Conservation (phyloP, 371 early-diverging fungal species). For the Rhizomucor pusillus region DNA sequence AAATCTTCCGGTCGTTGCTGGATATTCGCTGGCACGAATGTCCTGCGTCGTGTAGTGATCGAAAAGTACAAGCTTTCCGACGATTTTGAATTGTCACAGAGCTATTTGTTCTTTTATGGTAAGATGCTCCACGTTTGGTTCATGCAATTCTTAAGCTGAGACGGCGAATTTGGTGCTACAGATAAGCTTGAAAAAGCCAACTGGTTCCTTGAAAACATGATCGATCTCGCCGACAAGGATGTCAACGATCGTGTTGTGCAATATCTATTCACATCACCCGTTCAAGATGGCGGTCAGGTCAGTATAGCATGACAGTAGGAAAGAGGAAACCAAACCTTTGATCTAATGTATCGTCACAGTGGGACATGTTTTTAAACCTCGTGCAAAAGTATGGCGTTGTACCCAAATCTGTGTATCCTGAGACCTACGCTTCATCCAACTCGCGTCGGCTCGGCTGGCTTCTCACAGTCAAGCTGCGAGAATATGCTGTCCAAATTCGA, state of each 20-base stretch:
- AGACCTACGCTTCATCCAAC: slow-evolving; percentile 64
- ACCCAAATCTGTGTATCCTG: slow-evolving; percentile 73
- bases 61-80: slow-evolving; percentile 63
- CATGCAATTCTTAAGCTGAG: too few relatives aligned
- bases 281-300: slow-evolving; percentile 60
- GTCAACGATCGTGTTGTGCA: slow-evolving; percentile 73
- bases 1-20: slow-evolving; percentile 82
- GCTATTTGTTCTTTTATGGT: slow-evolving; percentile 81
- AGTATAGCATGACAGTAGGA: neutral
- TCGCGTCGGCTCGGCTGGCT: slow-evolving; percentile 60
- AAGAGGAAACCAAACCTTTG: slow-evolving; percentile 36
- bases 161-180: too few relatives aligned
- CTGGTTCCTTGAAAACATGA: slow-evolving; percentile 79
- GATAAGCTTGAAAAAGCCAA: slow-evolving; percentile 80
- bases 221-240: slow-evolving; percentile 62
- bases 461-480: slow-evolving; percentile 69
- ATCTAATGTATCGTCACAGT: too few relatives aligned
- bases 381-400: slow-evolving; percentile 57
- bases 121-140: slow-evolving; percentile 12
- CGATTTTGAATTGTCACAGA: slow-evolving; percentile 78
- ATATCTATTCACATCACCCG: slow-evolving; percentile 64
- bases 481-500: slow-evolving; percentile 66
- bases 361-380: slow-evolving; percentile 79
- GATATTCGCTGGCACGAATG: slow-evolving; percentile 73
- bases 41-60: slow-evolving; percentile 35